Percentiles rank a stretch among this genome's conserved stretches.
These are phyloP conservation scores for Nakaseomyces nivariensis DNA, from an alignment of 1,139 yeast genomes.

Conservation along the genomic window DNA sequence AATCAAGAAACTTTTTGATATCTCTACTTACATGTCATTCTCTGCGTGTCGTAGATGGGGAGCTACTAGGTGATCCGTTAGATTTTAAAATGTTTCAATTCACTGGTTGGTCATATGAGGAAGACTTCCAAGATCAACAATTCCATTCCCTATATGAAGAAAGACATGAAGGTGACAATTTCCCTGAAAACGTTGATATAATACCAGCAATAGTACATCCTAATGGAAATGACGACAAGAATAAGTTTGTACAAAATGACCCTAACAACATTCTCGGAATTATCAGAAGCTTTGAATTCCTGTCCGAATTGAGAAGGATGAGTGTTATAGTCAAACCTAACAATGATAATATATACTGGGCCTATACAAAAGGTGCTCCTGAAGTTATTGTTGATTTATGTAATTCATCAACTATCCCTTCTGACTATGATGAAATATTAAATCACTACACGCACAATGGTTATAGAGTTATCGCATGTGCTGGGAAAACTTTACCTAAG, in stretches of 20 bases:
- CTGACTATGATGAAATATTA: conserved; percentile 60
- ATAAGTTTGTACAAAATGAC: conserved; percentile 27
- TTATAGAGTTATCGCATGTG: conserved; percentile 91
- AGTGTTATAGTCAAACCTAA: conserved; percentile 56
- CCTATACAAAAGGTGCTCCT: conserved; percentile 93
- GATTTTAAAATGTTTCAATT: conserved; percentile 90
- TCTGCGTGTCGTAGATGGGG: conserved; percentile 64
- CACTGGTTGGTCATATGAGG: conserved; percentile 66
- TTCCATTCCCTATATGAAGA: conserved; percentile 31
- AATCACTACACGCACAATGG: conserved; percentile 88
- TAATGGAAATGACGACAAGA: conserved; percentile 18
- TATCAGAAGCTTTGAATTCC: conserved; percentile 70
- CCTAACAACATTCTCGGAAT: conserved; percentile 41
- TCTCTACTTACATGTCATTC: conserved; percentile 86
- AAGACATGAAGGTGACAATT: conserved; percentile 30
- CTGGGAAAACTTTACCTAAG: conserved; percentile 46
- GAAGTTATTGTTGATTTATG: conserved; percentile 86
- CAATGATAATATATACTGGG: conserved; percentile 32
- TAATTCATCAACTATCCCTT: conserved; percentile 57
- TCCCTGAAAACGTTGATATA: conserved; percentile 35
- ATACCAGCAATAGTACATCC: conserved; percentile 44
- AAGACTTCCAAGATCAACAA: conserved; percentile 39
- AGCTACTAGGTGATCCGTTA: conserved; percentile 83
- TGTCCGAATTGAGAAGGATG: conserved; percentile 82
- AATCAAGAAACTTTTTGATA: conserved; percentile 28